phyloP scores from a whole-genome alignment of 2,329 filamentous ascomycete genomes.

The Pseudocercospora macadamiae region DNA sequence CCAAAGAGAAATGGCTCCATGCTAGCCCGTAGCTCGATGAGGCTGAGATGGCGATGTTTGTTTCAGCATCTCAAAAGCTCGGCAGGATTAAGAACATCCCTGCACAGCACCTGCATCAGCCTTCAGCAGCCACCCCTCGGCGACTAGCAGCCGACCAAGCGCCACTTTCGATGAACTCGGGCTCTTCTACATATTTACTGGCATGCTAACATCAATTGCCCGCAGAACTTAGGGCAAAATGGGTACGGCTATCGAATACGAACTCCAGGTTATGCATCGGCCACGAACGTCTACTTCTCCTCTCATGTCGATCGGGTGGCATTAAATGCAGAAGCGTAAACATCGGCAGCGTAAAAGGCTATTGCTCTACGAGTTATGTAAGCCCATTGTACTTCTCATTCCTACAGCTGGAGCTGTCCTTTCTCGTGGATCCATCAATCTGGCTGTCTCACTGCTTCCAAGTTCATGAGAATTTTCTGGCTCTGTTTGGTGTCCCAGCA shows the following conservation, averaged over 20 bases:
- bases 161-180: no score
- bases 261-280: no score
- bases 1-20: conserved; percentile 27
- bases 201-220: no score
- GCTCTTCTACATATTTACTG: no score
- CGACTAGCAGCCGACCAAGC: no score
- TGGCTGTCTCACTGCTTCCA: neutral
- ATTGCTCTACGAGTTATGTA: neutral
- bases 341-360: neutral
- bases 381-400: neutral
- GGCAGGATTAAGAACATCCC: neutral
- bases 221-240: no score
- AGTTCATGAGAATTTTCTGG: no score
- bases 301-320: neutral
- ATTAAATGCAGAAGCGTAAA: conserved; percentile 2
- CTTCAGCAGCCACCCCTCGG: no score
- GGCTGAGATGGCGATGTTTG: neutral
- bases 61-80: neutral
- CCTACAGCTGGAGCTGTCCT: neutral
- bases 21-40: conserved; percentile 5
- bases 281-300: no score
- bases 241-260: no score
- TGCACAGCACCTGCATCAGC: neutral
- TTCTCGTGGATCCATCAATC: neutral
- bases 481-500: no score